These are phyloP conservation scores for Phoma herbarum DNA, from an alignment of 2,329 filamentous ascomycete genomes.

Conservation along the genomic window DNA sequence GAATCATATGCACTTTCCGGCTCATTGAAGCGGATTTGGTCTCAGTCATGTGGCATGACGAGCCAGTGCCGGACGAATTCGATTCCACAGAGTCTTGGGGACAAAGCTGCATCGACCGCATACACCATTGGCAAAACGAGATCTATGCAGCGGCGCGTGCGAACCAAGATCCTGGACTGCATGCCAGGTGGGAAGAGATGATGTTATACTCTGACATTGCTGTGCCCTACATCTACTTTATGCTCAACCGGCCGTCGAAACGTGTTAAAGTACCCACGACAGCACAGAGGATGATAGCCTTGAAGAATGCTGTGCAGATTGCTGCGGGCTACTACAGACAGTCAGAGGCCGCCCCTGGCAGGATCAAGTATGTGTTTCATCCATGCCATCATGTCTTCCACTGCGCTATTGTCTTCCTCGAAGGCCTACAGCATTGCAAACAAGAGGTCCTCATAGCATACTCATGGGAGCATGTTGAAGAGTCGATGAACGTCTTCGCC, in stretches of 20 bases:
- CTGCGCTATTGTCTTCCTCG: constrained; percentile 45
- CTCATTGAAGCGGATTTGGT: constrained; percentile 48
- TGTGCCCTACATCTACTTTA: constrained; percentile 42
- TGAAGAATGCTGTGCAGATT: constrained; percentile 43
- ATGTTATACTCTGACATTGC: constrained; percentile 47
- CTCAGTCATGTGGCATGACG: constrained; percentile 44
- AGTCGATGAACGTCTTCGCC: constrained; percentile 44
- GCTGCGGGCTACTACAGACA: constrained; percentile 47
- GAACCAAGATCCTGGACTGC: constrained; percentile 40
- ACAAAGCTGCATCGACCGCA: constrained; percentile 35
- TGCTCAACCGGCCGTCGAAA: constrained; percentile 43
- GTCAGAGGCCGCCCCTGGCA: constrained; percentile 43
- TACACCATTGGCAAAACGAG: constrained; percentile 44
- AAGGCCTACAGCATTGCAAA: constrained; percentile 43
- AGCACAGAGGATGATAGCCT: constrained; percentile 39
- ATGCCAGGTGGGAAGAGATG: constrained; percentile 48
- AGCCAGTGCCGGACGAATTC: constrained; percentile 40
- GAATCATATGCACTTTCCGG: constrained; percentile 47
- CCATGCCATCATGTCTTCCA: constrained; percentile 49
- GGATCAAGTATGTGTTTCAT: constrained; percentile 52
- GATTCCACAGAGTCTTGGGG: constrained; percentile 42
- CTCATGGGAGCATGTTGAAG: constrained; percentile 37
- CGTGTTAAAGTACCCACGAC: constrained; percentile 39
- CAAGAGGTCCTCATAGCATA: constrained; percentile 42
- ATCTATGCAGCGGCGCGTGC: constrained; percentile 39